Percentiles rank a stretch among this genome's conserved stretches.
phyloP scores from a whole-genome alignment of 768 basidiomycete genomes.

The Pholiota microspora region DNA sequence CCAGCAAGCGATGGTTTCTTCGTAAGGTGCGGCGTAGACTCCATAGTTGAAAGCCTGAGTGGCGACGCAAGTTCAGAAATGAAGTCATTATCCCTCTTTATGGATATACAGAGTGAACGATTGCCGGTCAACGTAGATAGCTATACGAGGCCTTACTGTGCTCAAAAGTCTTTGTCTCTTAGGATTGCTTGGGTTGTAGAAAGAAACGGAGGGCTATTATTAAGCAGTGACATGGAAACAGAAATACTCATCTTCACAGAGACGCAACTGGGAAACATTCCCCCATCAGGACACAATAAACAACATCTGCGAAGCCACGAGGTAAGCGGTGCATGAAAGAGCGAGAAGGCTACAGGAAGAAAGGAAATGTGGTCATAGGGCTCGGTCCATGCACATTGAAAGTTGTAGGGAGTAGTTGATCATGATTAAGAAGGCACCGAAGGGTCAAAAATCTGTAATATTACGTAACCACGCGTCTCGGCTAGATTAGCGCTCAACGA shows the following conservation, averaged over 20 bases:
- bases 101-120: background rate
- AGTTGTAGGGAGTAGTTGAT: too few relatives aligned
- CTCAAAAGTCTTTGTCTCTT: background rate
- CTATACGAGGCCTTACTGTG: background rate
- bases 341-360: too few relatives aligned
- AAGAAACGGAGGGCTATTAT: background rate
- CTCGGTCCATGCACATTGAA: too few relatives aligned
- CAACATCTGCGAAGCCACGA: background rate
- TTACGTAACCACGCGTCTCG: too few relatives aligned
- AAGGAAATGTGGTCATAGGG: too few relatives aligned
- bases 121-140: background rate
- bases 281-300: background rate
- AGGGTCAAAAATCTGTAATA: too few relatives aligned
- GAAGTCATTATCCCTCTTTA: too few relatives aligned
- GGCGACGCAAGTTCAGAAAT: too few relatives aligned
- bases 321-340: too few relatives aligned
- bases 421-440: too few relatives aligned
- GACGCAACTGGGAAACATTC: background rate
- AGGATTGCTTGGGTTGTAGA: background rate
- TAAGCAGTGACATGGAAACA: background rate
- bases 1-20: background rate
- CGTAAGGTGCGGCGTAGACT: background rate
- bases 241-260: background rate
- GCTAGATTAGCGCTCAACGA: too few relatives aligned
- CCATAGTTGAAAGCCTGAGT: background rate